Percentiles rank a stretch among this genome's conserved stretches.
Evolutionary conservation across 805 yeast species (phyloP).

Genomic region (Starmerella stellata): DNA sequence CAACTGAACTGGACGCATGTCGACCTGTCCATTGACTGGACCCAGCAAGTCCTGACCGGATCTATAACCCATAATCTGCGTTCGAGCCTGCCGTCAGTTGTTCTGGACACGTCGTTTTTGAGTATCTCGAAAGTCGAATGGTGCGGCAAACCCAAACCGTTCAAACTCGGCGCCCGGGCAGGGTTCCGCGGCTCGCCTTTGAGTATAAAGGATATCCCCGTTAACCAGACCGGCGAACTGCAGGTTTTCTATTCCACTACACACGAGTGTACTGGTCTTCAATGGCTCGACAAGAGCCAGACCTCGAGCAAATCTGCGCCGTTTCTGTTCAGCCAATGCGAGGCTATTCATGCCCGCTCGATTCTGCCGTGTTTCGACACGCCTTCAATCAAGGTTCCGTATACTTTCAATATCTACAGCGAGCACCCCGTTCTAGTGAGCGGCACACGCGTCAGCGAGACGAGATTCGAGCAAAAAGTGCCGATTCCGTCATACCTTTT

Average conservation of each 20-base stretch:
- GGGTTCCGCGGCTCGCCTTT: constrained; percentile 31
- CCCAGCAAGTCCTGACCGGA: constrained; percentile 35
- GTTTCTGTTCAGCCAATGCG: constrained; percentile 72
- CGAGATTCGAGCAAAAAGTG: constrained; percentile 43
- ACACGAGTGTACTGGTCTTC: constrained; percentile 59
- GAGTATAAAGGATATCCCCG: constrained; percentile 17
- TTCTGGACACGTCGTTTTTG: constrained; percentile 54
- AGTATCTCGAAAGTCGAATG: constrained; percentile 30
- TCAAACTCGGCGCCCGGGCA: constrained; percentile 20
- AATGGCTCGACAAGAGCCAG: constrained; percentile 59
- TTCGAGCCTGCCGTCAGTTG: constrained; percentile 24
- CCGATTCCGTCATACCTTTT: constrained; percentile 76
- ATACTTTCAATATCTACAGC: constrained; percentile 39
- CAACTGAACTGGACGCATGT: constrained; percentile 35
- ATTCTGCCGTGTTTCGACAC: constrained; percentile 84
- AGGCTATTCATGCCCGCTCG: constrained; percentile 78
- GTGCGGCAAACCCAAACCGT: constrained; percentile 25
- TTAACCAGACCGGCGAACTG: constrained; percentile 11
- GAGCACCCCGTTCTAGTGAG: constrained; percentile 55
- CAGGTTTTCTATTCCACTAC: constrained; percentile 50
- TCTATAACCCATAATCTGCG: constrained; percentile 32
- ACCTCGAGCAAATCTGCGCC: constrained; percentile 56
- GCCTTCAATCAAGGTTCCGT: constrained; percentile 61
- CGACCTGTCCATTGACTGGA: constrained; percentile 39
- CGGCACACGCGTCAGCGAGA: constrained; percentile 32